Base-by-base conservation (phyloP, 495 filamentous ascomycete genomes). In the Astrocystis sublimbata region DNA sequence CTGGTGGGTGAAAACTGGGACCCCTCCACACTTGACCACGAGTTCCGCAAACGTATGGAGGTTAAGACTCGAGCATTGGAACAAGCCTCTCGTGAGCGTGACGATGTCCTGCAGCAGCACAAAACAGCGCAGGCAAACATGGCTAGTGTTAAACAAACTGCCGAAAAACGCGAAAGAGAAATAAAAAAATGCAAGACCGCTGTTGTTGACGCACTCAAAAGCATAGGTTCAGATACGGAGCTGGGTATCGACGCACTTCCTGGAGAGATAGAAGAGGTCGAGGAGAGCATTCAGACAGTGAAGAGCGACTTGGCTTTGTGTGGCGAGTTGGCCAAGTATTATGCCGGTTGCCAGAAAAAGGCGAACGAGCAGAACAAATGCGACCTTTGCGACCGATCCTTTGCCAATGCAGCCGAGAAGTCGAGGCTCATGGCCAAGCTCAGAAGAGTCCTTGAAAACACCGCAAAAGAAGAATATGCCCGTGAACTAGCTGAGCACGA, bases 91-190 rank as follows among this genome's bases (percentile, higher is more conserved):
- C 80, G 83, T 46, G 77, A 86, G 42, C 88, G 91, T 41, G 91
- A 96, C 50, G 78, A 78, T 23, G 79, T 85, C 8, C 86, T 81
- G 66, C 82, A 88, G 68, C 87, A 96, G 56, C 79, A 94, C 9
- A 88, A 92, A 68, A 87, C 93, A 54, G 73, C 91, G 21, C 87
- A 94, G 62, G 91, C 84, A 71, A 92, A 88, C 68, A 78, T 96
- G n/a, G 87, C 84, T 15, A 86, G 79, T 45, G 71, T 76, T 12
- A 82, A 83, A 31, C 85, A 85, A 19, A 85, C 78, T 50, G 74
- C 89, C 26, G 85, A 79, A 46, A 84, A 86, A 68, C 87, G 88
- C 54, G 77, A 84, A 30, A 79, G 84, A 46, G 88, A 93, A 58
- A 80, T 86, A 60, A 79, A 86, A 6, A 78, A 76, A 24, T 88